These are phyloP conservation scores for Pseudogymnoascus sp. DNA, from an alignment of 2,329 filamentous ascomycete species.

Conservation along the genomic window DNA sequence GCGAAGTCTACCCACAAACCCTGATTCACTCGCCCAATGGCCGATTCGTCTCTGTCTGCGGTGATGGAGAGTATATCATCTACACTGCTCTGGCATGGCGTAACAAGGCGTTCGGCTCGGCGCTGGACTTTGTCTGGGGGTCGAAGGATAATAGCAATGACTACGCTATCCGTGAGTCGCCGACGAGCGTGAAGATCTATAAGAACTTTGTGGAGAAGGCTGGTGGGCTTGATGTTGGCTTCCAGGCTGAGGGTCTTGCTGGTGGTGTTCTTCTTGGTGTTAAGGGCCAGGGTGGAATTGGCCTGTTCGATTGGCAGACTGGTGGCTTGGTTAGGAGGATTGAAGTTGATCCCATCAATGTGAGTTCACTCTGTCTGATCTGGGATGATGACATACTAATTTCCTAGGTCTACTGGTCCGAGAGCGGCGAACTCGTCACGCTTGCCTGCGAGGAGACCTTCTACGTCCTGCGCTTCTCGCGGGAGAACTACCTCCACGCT, in stretches of 20 bases:
- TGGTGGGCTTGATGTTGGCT: slow-evolving; percentile 85
- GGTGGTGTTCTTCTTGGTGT: slow-evolving; percentile 89
- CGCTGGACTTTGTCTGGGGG: slow-evolving; percentile 93
- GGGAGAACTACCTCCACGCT: slow-evolving; percentile 79
- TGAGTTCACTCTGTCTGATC: neutral
- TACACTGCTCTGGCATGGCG: slow-evolving; percentile 94
- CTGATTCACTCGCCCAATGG: slow-evolving; percentile 94
- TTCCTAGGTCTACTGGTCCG: slow-evolving; percentile 83
- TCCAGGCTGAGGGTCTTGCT: slow-evolving; percentile 84
- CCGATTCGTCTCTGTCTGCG: slow-evolving; percentile 78
- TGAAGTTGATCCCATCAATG: slow-evolving; percentile 58
- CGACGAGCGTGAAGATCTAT: slow-evolving; percentile 92
- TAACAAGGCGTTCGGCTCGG: slow-evolving; percentile 95
- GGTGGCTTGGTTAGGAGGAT: slow-evolving; percentile 86
- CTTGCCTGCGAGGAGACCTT: slow-evolving; percentile 92
- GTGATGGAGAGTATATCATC: slow-evolving; percentile 97
- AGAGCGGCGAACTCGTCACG: slow-evolving; percentile 85
- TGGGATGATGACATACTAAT: slow-evolving; percentile 9
- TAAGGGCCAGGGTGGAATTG: slow-evolving; percentile 87
- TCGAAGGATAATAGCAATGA: slow-evolving; percentile 97
- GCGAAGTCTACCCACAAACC: slow-evolving; percentile 93
- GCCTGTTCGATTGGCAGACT: slow-evolving; percentile 92
- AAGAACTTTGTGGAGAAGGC: slow-evolving; percentile 93
- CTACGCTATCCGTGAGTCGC: slow-evolving; percentile 90
- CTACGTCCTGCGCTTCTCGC: slow-evolving; percentile 86